Evolutionary conservation across 2,329 filamentous ascomycete genomes (phyloP), one percentile per base, ranked within the genome.

Genomic region (Cercospora sp.): DNA sequence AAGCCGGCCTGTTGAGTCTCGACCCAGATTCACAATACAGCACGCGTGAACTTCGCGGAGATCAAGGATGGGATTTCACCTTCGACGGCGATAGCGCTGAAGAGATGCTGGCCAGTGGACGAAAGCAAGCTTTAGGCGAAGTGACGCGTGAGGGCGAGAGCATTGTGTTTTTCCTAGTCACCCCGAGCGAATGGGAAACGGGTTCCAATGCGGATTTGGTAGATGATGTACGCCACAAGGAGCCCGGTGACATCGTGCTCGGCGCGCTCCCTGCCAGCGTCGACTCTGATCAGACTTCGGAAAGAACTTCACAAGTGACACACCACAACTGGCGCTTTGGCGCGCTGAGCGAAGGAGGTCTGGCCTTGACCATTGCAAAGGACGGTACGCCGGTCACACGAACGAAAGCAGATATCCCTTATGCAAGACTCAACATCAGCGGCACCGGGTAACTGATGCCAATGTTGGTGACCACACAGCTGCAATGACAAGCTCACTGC

Each of bases 1-100:
- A 94, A 77, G 88, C 90, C 73, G 92, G 92, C 0, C 81, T 96
- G 0, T 81, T 96, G 3, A 92, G 92, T 5, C 83, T 96, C 3
- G 92, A 95, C 75, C 91, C 92, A 3, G 86, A 92, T 71, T 84
- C 82, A 16, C 82, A 78, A 20, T 86, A 87, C 72, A 80, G 80
- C n/a, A 73, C 81, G 18, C 76, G 82, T 7, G 83, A 85, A 45
- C 81, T 87, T 36, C 83, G 86, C 20, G 81, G 83, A 62, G 81
- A 89, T 71, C 80, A 85, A 39, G 87, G 89, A 69, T 83, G 87
- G 70, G 79, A 81, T 83, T 87, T 77, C 69, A 67, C 77, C 26
- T 75, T 78, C 57, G 72, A 76, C 18, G 75, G 78, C 60, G 70
- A 72, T 18, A 73, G 70, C 77, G 57, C 81, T 73, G 60, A 77